These are phyloP conservation scores for Acrodontium crateriforme DNA, from an alignment of 2,329 filamentous ascomycete species.

Conservation along the genomic window DNA sequence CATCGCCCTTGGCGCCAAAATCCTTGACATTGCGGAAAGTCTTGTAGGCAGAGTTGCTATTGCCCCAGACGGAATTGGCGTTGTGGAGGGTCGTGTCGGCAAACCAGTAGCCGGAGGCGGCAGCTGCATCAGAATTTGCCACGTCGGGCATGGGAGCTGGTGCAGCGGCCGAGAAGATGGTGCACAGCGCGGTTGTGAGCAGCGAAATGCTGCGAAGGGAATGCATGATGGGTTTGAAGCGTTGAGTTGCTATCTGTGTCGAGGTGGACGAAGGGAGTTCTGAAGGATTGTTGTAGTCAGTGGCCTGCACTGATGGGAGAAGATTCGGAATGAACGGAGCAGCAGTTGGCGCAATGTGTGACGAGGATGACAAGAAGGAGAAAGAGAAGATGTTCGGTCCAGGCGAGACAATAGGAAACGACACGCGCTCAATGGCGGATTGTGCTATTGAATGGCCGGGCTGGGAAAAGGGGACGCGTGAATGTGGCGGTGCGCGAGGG, in stretches of 20 bases:
- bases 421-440: too few relatives aligned
- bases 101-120: conserved; percentile 53
- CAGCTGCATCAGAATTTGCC: conserved; percentile 3
- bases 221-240: conserved; percentile 8
- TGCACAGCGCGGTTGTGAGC: conserved; percentile 18
- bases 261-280: background rate
- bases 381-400: conserved; percentile 7
- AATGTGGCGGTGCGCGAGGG: too few relatives aligned
- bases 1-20: conserved; percentile 39
- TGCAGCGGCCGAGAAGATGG: conserved; percentile 11
- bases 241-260: conserved; percentile 14
- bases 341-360: too few relatives aligned
- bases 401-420: too few relatives aligned
- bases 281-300: conserved; percentile 6
- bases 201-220: conserved; percentile 13
- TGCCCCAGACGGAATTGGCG: conserved; percentile 55
- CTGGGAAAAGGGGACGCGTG: too few relatives aligned
- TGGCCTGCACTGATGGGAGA: conserved; percentile 7
- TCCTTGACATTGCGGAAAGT: conserved; percentile 36
- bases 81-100: conserved; percentile 46
- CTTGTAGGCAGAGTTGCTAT: conserved; percentile 45
- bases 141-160: conserved; percentile 8
- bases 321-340: too few relatives aligned
- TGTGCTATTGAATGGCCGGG: too few relatives aligned
- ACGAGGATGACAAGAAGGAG: conserved; percentile 1